Evolutionary conservation across 2,329 filamentous ascomycete genomes (phyloP).

Genomic region (Zasmidium cellare): DNA sequence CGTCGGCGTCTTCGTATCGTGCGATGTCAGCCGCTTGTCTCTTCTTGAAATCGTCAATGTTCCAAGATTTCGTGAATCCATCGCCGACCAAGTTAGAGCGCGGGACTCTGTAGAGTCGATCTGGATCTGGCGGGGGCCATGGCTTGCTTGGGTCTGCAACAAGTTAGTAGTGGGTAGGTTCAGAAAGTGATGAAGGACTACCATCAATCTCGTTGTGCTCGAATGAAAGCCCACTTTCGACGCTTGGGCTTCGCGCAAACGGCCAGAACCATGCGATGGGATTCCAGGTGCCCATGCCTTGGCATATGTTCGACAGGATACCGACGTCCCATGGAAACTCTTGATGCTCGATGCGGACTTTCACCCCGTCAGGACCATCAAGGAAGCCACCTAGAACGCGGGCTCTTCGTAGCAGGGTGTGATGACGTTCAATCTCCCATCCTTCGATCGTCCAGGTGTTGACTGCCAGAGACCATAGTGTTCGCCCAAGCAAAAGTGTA

Average conservation of each 20-base stretch:
- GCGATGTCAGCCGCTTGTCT: constrained; percentile 55
- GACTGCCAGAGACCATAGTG: constrained; percentile 60
- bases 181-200: constrained; percentile 34
- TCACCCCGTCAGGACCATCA: constrained; percentile 56
- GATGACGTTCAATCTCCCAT: constrained; percentile 62
- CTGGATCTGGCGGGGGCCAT: constrained; percentile 55
- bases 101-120: constrained; percentile 40
- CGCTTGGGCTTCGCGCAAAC: constrained; percentile 54
- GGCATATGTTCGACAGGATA: constrained; percentile 69
- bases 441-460: constrained; percentile 81
- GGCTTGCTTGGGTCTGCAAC: constrained; percentile 34
- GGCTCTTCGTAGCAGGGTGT: constrained; percentile 46
- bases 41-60: constrained; percentile 54
- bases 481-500: constrained; percentile 64
- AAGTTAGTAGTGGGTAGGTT: constrained; percentile 31
- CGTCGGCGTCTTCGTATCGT: constrained; percentile 35
- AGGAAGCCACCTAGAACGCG: constrained; percentile 56
- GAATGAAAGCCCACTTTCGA: constrained; percentile 59
- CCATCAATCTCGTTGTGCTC: constrained; percentile 78
- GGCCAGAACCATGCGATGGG: constrained; percentile 69
- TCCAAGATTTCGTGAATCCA: constrained; percentile 42
- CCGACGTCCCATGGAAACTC: constrained; percentile 84
- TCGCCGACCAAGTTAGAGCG: constrained; percentile 28
- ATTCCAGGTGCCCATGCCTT: constrained; percentile 73
- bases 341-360: constrained; percentile 59